These are phyloP conservation scores for Colletotrichum kahawae DNA, from an alignment of 2,329 filamentous ascomycete genomes.

Conservation along the genomic window DNA sequence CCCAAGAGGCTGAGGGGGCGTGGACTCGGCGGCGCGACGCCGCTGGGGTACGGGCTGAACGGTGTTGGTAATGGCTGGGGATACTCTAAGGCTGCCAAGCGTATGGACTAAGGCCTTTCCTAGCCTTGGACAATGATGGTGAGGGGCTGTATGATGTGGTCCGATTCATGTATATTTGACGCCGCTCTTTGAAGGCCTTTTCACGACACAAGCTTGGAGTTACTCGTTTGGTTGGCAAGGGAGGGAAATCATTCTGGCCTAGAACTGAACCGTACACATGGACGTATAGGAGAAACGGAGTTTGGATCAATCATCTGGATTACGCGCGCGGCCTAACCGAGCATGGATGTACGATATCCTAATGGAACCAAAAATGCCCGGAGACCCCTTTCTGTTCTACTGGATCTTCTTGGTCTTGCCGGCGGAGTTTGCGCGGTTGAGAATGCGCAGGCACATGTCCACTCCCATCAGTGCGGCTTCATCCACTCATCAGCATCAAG, in stretches of 20 bases:
- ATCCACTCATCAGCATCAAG: background rate
- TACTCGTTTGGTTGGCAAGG: background rate
- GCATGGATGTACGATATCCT: slow-evolving; percentile 7
- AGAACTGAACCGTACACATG: background rate
- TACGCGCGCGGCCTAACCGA: background rate
- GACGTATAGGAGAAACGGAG: slow-evolving; percentile 1
- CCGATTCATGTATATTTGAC: slow-evolving; percentile 12
- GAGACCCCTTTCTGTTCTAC: slow-evolving; percentile 25
- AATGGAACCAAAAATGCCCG: slow-evolving; percentile 1
- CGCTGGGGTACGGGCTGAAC: slow-evolving; percentile 55
- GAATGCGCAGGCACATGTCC: slow-evolving; percentile 61
- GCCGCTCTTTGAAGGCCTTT: background rate
- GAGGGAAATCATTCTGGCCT: background rate
- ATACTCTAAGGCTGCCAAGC: slow-evolving; percentile 61
- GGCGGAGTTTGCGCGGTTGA: slow-evolving; percentile 42
- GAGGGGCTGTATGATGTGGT: slow-evolving; percentile 6
- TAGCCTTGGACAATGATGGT: background rate
- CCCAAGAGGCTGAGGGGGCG: slow-evolving; percentile 57
- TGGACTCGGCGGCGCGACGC: slow-evolving; percentile 61
- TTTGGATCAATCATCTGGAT: background rate
- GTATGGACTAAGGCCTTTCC: slow-evolving; percentile 44
- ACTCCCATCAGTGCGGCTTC: slow-evolving; percentile 54
- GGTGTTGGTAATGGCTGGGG: slow-evolving; percentile 64
- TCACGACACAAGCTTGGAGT: background rate
- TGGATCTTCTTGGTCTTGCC: slow-evolving; percentile 46